Conservation (phyloP, 495 filamentous ascomycete species). For the Bombardia bombarda region DNA sequence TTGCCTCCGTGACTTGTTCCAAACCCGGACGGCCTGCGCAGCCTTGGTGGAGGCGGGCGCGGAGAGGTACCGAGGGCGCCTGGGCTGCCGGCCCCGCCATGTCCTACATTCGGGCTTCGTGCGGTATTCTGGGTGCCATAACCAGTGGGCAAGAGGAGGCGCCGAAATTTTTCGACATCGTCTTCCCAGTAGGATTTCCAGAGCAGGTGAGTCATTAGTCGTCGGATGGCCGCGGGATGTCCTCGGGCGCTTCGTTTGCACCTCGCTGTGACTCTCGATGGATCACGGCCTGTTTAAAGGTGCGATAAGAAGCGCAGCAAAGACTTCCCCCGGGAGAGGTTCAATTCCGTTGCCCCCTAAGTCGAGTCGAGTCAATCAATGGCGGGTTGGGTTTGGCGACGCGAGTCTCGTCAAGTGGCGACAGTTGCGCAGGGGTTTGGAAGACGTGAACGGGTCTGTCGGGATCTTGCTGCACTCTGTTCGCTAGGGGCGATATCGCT, state of each 20-base stretch:
- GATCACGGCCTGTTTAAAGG: slow-evolving; percentile 84
- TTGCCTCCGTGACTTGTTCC: slow-evolving; percentile 16
- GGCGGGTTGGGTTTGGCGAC: too few relatives aligned
- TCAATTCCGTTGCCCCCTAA: too few relatives aligned
- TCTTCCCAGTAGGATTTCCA: slow-evolving; percentile 95
- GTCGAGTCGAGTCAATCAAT: too few relatives aligned
- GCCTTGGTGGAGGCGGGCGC: slow-evolving; percentile 29
- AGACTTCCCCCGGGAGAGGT: too few relatives aligned
- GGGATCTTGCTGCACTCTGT: too few relatives aligned
- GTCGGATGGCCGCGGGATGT: slow-evolving; percentile 22
- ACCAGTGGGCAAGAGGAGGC: slow-evolving; percentile 62
- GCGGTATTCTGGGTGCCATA: slow-evolving; percentile 40
- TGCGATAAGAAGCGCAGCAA: slow-evolving; percentile 35
- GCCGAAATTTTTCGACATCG: slow-evolving; percentile 87
- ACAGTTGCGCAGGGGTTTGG: too few relatives aligned
- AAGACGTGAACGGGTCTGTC: too few relatives aligned
- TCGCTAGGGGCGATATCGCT: too few relatives aligned
- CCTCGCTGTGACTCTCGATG: slow-evolving; percentile 77
- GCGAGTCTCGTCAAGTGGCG: too few relatives aligned
- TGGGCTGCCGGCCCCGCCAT: slow-evolving; percentile 15
- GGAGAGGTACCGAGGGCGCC: slow-evolving; percentile 37
- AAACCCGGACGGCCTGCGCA: slow-evolving; percentile 35
- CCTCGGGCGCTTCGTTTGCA: slow-evolving; percentile 55
- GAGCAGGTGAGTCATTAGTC: slow-evolving; percentile 90
- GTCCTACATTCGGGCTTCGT: slow-evolving; percentile 28